Conservation (phyloP, 2,329 filamentous ascomycete genomes). For the Stylonectria norvegica region DNA sequence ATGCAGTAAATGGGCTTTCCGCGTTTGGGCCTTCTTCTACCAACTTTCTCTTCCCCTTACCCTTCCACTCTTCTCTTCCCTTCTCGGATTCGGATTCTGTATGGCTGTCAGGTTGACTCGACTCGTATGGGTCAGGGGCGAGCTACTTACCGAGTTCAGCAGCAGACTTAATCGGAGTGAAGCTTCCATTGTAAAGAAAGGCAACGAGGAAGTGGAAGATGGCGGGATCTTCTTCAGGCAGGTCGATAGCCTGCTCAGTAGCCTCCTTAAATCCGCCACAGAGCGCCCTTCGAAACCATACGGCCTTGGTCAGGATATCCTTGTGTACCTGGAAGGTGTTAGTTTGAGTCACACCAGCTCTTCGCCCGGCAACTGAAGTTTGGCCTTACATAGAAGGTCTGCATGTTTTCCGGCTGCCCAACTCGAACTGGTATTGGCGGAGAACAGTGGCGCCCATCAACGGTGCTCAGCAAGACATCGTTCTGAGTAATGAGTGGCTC, state of each 20-base stretch:
- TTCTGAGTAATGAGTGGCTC: slow-evolving; percentile 32
- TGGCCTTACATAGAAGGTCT: slow-evolving; percentile 39
- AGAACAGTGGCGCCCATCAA: slow-evolving; percentile 47
- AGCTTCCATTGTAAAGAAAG: slow-evolving; percentile 48
- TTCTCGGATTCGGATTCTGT: background rate
- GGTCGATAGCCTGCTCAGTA: slow-evolving; percentile 42
- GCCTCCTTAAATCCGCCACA: slow-evolving; percentile 47
- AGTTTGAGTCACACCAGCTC: slow-evolving; percentile 3
- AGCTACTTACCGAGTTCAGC: slow-evolving; percentile 1
- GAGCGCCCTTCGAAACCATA: slow-evolving; percentile 49
- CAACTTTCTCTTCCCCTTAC: background rate
- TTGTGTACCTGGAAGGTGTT: slow-evolving; percentile 40
- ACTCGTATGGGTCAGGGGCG: background rate
- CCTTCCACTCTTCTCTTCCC: background rate
- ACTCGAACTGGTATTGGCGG: slow-evolving; percentile 44
- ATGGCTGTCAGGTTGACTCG: background rate
- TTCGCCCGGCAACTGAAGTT: background rate
- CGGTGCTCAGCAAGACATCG: slow-evolving; percentile 49
- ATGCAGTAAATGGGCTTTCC: background rate
- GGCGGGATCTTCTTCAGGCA: slow-evolving; percentile 50
- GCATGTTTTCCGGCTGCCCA: slow-evolving; percentile 37
- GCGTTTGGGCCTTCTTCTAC: background rate
- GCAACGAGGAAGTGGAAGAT: slow-evolving; percentile 51
- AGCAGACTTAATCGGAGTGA: slow-evolving; percentile 35
- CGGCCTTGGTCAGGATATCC: slow-evolving; percentile 42